These are phyloP conservation scores for Globisporangium nagaii DNA, from an alignment of 352 stramenopile genomes.

Conservation along the genomic window DNA sequence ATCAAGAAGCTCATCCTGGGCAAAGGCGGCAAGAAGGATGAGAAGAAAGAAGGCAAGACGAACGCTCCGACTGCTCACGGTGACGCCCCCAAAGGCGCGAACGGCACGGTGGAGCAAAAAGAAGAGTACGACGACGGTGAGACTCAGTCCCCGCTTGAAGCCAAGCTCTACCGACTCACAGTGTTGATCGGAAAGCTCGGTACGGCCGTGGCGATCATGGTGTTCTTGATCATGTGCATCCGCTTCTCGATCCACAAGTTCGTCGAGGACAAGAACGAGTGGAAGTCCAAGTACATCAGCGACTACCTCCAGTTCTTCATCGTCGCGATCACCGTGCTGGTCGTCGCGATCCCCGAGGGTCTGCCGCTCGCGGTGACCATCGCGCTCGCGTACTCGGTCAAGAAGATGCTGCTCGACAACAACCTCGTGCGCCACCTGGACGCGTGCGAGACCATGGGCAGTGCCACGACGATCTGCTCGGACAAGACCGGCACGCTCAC, in stretches of 20 bases:
- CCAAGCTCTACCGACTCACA: slow-evolving; percentile 81
- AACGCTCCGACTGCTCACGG: slow-evolving; percentile 18
- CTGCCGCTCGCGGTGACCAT: slow-evolving; percentile 97
- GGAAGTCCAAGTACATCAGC: slow-evolving; percentile 48
- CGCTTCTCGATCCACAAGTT: slow-evolving; percentile 68
- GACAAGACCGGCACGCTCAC: slow-evolving; percentile 98
- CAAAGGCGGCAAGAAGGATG: slow-evolving; percentile 52
- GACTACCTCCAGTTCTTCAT: slow-evolving; percentile 85
- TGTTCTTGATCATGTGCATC: slow-evolving; percentile 77
- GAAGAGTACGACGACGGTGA: slow-evolving; percentile 57
- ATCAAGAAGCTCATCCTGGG: slow-evolving; percentile 88
- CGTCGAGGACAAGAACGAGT: slow-evolving; percentile 26
- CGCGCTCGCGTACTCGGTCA: slow-evolving; percentile 93
- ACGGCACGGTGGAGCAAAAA: slow-evolving; percentile 75
- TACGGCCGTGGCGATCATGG: slow-evolving; percentile 59
- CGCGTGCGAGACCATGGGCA: slow-evolving; percentile 92
- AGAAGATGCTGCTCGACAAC: slow-evolving; percentile 90
- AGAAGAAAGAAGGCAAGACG: slow-evolving; percentile 29
- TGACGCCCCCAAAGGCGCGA: slow-evolving; percentile 51
- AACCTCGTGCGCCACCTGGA: slow-evolving; percentile 87
- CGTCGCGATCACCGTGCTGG: slow-evolving; percentile 86
- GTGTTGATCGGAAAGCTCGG: slow-evolving; percentile 83
- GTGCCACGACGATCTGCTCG: slow-evolving; percentile 94
- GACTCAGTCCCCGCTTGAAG: slow-evolving; percentile 69
- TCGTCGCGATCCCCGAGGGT: slow-evolving; percentile 97